These are phyloP conservation scores for Trichoderma atroviride DNA, from an alignment of 2,329 filamentous ascomycete genomes.

Conservation along the genomic window DNA sequence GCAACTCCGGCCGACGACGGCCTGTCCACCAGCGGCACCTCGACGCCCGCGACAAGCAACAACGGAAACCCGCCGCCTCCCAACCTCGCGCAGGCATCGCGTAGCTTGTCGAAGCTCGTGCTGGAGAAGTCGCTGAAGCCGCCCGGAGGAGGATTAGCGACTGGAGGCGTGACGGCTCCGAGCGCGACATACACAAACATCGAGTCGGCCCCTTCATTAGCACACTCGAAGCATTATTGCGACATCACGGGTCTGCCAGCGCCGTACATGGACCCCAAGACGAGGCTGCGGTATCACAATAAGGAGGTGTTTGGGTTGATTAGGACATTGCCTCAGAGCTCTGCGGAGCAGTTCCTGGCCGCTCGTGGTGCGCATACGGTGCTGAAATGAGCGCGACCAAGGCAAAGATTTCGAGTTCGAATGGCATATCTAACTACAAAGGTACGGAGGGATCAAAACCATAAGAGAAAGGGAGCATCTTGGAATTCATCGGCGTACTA, in stretches of 20 bases:
- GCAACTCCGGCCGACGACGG: slow-evolving; percentile 65
- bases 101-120: slow-evolving; percentile 83
- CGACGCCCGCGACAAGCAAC: slow-evolving; percentile 54
- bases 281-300: slow-evolving; percentile 87
- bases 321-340: slow-evolving; percentile 76
- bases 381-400: slow-evolving; percentile 66
- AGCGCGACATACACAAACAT: slow-evolving; percentile 94
- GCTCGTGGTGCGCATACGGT: slow-evolving; percentile 90
- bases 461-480: not conserved
- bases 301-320: slow-evolving; percentile 88
- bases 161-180: slow-evolving; percentile 53
- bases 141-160: slow-evolving; percentile 15
- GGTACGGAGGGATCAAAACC: not conserved
- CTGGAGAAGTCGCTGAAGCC: slow-evolving; percentile 74
- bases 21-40: slow-evolving; percentile 59
- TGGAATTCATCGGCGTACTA: slow-evolving; percentile 3
- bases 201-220: slow-evolving; percentile 87
- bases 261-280: slow-evolving; percentile 93
- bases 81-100: slow-evolving; percentile 87
- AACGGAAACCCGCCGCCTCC: slow-evolving; percentile 52
- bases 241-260: slow-evolving; percentile 93
- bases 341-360: slow-evolving; percentile 85
- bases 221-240: slow-evolving; percentile 86
- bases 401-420: not conserved
- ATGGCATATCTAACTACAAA: not conserved